phyloP scores from a whole-genome alignment of 2,329 filamentous ascomycete genomes.

The Fusarium kyushuense region DNA sequence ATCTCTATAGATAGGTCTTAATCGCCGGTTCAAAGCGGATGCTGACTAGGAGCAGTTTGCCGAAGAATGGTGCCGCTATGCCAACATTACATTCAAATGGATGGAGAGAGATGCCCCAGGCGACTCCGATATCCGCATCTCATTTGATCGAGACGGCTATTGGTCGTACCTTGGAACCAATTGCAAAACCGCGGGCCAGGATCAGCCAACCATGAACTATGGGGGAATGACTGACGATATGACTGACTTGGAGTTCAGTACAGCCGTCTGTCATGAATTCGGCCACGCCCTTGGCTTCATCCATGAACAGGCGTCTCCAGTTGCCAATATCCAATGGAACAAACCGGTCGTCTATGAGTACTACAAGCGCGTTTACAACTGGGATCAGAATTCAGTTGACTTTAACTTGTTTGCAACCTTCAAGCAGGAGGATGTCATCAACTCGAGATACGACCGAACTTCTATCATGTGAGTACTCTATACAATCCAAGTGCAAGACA shows the following conservation, averaged over 20 bases:
- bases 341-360: conserved; percentile 1
- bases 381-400: background rate
- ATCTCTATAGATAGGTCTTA: too few relatives aligned
- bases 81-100: background rate
- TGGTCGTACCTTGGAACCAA: background rate
- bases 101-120: background rate
- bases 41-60: conserved; percentile 6
- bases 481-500: too few relatives aligned
- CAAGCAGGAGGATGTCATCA: background rate
- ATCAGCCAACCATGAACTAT: conserved; percentile 1
- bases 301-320: conserved; percentile 1
- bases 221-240: background rate
- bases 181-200: background rate
- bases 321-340: background rate
- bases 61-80: background rate
- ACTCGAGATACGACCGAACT: conserved; percentile 1
- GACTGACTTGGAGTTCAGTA: background rate
- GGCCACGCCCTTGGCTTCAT: background rate
- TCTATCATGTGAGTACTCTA: background rate
- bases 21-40: too few relatives aligned
- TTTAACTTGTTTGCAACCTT: background rate
- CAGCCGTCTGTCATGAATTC: background rate
- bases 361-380: background rate
- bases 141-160: background rate
- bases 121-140: background rate